Conservation (phyloP, 208 protist species). For the Naegleria gruberi region DNA sequence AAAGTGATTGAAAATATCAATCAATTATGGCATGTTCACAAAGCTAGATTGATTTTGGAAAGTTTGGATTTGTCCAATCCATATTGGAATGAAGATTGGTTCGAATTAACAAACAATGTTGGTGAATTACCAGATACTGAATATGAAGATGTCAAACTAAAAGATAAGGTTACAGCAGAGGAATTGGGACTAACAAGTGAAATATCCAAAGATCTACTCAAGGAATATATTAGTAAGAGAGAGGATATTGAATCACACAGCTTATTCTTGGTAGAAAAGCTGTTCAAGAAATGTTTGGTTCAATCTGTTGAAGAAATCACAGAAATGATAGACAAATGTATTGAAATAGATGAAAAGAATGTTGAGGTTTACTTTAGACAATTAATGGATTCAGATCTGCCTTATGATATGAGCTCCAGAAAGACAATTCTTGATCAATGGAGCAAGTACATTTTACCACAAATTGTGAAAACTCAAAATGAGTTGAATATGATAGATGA, state of each 20-base stretch:
- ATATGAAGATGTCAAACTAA: no score
- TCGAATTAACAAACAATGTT: no score
- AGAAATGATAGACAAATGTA: no score
- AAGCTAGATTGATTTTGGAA: no score
- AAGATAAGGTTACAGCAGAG: no score
- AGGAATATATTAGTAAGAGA: neutral
- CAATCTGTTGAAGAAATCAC: neutral
- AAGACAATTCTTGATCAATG: neutral
- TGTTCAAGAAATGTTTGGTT: neutral
- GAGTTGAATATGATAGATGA: neutral
- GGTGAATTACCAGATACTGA: no score
- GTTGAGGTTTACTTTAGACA: neutral
- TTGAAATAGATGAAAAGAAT: neutral
- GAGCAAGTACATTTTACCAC: neutral
- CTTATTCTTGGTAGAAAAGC: neutral
- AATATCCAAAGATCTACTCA: neutral
- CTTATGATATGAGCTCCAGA: neutral
- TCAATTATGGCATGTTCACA: no score
- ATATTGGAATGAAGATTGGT: no score
- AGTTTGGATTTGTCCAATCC: no score
- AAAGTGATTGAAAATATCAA: no score
- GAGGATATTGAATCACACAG: neutral
- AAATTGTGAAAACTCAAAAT: neutral
- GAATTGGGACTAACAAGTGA: no score
- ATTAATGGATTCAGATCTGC: neutral